Evolutionary conservation across 768 basidiomycete species (phyloP).

Genomic region (Hydnum rufescens): DNA sequence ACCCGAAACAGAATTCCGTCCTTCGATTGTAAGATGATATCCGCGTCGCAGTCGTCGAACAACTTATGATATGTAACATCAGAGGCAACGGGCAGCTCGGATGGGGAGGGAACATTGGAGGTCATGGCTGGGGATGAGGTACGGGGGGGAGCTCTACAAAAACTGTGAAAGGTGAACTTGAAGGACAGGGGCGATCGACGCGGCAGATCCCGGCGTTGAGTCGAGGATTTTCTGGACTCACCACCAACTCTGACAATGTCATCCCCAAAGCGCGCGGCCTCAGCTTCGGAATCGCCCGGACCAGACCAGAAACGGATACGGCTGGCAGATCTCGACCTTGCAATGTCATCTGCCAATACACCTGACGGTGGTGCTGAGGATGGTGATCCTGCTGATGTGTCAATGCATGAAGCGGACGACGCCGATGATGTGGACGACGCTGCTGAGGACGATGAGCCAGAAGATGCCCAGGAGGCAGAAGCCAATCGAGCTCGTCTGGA

Average conservation of each 20-base stretch:
- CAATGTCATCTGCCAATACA: not conserved
- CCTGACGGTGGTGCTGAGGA: not conserved
- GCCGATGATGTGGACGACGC: constrained; percentile 4
- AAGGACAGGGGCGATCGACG: too few relatives aligned
- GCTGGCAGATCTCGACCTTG: not conserved
- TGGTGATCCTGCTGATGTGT: not conserved
- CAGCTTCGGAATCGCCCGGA: constrained; percentile 1
- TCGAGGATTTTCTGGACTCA: too few relatives aligned
- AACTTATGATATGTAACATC: not conserved
- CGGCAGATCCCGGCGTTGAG: too few relatives aligned
- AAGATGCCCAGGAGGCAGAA: constrained; percentile 59
- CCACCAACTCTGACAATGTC: not conserved
- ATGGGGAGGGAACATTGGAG: too few relatives aligned
- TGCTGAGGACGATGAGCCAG: constrained; percentile 34
- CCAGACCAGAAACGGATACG: constrained; percentile 3
- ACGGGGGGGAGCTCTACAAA: too few relatives aligned
- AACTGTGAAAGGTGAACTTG: too few relatives aligned
- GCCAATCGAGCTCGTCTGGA: constrained; percentile 61
- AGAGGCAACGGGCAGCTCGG: not conserved
- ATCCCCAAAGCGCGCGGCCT: constrained; percentile 1
- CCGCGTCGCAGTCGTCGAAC: not conserved
- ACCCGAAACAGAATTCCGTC: not conserved
- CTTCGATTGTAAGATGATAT: not conserved
- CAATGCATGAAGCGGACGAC: constrained; percentile 5
- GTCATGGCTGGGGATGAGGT: too few relatives aligned